phyloP scores from a whole-genome alignment of 805 yeast genomes.

The Saccharomycopsis babjevae region DNA sequence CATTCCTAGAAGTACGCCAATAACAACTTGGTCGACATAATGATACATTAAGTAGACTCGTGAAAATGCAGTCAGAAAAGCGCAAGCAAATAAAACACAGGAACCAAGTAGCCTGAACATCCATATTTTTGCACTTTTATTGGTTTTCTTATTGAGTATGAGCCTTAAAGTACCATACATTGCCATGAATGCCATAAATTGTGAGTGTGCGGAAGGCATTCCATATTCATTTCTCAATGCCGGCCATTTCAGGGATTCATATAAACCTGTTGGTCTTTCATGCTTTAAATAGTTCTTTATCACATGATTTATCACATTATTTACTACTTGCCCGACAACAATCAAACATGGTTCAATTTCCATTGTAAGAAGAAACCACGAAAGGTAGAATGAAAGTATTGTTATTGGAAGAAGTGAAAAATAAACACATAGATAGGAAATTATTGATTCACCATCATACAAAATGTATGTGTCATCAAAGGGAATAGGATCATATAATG shows the following conservation, averaged over 20 bases:
- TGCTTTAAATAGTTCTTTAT: slow-evolving; percentile 56
- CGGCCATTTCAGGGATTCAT: slow-evolving; percentile 26
- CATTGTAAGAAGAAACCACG: slow-evolving; percentile 75
- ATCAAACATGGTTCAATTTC: slow-evolving; percentile 79
- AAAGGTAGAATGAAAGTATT: slow-evolving; percentile 63
- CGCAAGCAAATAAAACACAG: slow-evolving; percentile 22
- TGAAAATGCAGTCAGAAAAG: slow-evolving; percentile 47
- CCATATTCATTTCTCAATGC: slow-evolving; percentile 62
- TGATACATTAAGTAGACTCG: slow-evolving; percentile 77
- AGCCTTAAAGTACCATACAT: slow-evolving; percentile 41
- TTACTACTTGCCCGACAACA: slow-evolving; percentile 76
- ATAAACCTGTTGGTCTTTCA: slow-evolving; percentile 55
- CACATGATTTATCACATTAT: slow-evolving; percentile 62
- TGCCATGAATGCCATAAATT: slow-evolving; percentile 84
- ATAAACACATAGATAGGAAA: slow-evolving; percentile 56
- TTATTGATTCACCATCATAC: slow-evolving; percentile 55
- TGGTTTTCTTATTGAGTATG: slow-evolving; percentile 32
- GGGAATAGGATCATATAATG: slow-evolving; percentile 33
- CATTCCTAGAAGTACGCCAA: slow-evolving; percentile 60
- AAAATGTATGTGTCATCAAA: slow-evolving; percentile 82
- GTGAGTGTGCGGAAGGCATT: slow-evolving; percentile 96
- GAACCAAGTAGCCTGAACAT: slow-evolving; percentile 10
- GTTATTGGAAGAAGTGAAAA: slow-evolving; percentile 75
- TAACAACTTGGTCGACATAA: slow-evolving; percentile 56
- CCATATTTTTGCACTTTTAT: background rate